phyloP scores from a whole-genome alignment of 73 alveolate species.

The Paramecium caudatum region DNA sequence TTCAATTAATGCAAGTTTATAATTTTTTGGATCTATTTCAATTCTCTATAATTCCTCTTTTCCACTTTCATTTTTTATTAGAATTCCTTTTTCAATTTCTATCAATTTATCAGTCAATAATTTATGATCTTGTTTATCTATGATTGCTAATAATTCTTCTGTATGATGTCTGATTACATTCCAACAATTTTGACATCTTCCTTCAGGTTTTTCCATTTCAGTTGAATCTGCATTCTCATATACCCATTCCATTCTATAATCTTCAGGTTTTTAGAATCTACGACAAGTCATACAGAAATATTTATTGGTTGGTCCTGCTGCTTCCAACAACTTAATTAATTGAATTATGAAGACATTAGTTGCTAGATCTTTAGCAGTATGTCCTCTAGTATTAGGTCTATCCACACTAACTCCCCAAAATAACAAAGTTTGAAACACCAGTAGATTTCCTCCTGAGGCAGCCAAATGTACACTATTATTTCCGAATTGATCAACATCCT shows the following conservation, averaged over 20 bases:
- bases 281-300: conserved; percentile 73
- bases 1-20: conserved; percentile 58
- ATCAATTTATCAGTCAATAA: conserved; percentile 67
- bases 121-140: conserved; percentile 66
- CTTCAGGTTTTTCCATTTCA: conserved; percentile 68
- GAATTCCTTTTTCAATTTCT: conserved; percentile 41
- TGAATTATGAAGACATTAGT: conserved; percentile 47
- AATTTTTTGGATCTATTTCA: conserved; percentile 72
- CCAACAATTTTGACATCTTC: conserved; percentile 75
- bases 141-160: conserved; percentile 44
- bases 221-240: conserved; percentile 60
- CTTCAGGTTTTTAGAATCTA: conserved; percentile 40
- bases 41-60: conserved; percentile 30
- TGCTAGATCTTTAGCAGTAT: conserved; percentile 73
- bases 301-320: conserved; percentile 11
- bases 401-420: conserved; percentile 70
- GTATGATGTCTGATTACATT: conserved; percentile 50
- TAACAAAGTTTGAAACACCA: conserved; percentile 59
- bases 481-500: conserved; percentile 76
- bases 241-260: conserved; percentile 72
- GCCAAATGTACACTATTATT: conserved; percentile 78
- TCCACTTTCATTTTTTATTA: conserved; percentile 8
- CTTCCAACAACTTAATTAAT: conserved; percentile 63
- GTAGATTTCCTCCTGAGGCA: conserved; percentile 70
- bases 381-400: conserved; percentile 77